Base-by-base conservation (phyloP, 1,139 yeast species). In the Diutina sp. region DNA sequence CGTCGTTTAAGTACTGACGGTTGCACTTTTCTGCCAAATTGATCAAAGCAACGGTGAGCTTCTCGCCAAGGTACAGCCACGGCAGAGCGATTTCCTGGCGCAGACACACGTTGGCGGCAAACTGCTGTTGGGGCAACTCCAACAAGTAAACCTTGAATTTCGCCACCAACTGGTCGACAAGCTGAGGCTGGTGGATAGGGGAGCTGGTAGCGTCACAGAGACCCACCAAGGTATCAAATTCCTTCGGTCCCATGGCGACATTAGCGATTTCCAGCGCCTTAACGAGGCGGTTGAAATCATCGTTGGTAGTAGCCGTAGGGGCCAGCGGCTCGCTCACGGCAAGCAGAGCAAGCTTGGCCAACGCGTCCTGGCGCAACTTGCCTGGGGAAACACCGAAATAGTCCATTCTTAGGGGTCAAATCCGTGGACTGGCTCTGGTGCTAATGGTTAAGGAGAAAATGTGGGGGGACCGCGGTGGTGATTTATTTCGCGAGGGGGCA, bases 181-280 rank as follows among this genome's bases (percentile, higher is more conserved):
- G 65, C 11, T 82, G 74, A 46, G 64, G 65, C 11, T 21, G 41
- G 5, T 25, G 16, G 21, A 50, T 50, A 9, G 30, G 21, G 8
- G 53, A 18, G 2, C 68, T 61, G 8, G 85, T 76, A 21, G 89
- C 74, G 29, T 76, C 77, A 57, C 88, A 81, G 32, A 90, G 69
- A 0, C 96, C 89, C 56, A 84, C 65, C 58, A 90, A 70, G 6
- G 85, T 82, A 64, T 90, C 96, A 64, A 84, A 78, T 66, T 90
- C 96, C 56, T 79, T 79, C 45, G 73, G 66, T 2, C 78, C 67
- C 56, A 83, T 72, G 1, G 83, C 79, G 21, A 75, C 73, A 14
- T 60, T 60, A 1, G 73, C 66, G 41, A 68, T 58, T 21, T 55
- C 57, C 11, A 50, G 29, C n/a, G 18, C 9, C 30, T 18, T n/a